These are phyloP conservation scores for Salvia hispanica DNA, from an alignment of 257 asterid species.

Conservation along the genomic window DNA sequence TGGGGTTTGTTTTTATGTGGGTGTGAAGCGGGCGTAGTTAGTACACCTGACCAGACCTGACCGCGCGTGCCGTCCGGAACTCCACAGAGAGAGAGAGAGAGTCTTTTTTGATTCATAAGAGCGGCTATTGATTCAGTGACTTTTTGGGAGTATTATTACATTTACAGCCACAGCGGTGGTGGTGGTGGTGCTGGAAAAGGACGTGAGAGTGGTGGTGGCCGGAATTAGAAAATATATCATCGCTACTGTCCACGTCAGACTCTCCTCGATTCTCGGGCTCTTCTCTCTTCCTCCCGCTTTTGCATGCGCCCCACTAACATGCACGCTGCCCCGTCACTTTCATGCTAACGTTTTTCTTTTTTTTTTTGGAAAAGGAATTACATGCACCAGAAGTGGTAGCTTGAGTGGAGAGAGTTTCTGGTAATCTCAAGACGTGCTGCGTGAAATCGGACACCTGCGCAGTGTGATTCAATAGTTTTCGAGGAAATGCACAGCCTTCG, in stretches of 20 bases:
- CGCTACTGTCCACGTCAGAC: conserved; percentile 32
- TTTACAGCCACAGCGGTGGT: background rate
- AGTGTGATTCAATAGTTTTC: no score
- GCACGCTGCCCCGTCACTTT: conserved; percentile 35
- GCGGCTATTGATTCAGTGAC: conserved; percentile 34
- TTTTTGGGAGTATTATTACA: conserved; percentile 41
- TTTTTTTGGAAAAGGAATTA: background rate
- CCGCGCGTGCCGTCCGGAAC: conserved; percentile 93
- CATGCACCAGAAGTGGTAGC: background rate
- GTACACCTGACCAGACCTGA: conserved; percentile 59
- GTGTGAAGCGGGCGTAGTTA: conserved; percentile 13
- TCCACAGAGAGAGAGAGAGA: no score
- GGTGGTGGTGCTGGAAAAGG: conserved; percentile 41
- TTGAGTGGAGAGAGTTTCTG: background rate
- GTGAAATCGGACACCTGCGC: no score
- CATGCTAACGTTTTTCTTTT: conserved; percentile 7
- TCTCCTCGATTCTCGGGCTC: conserved; percentile 43
- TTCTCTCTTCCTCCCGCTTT: conserved; percentile 11
- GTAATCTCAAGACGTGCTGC: no score
- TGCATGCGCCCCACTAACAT: conserved; percentile 38
- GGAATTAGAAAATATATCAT: conserved; percentile 20
- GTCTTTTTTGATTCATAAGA: conserved; percentile 22
- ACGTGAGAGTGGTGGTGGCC: conserved; percentile 45
- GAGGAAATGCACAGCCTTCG: no score
- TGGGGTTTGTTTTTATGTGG: background rate